These are phyloP conservation scores for Basipetospora chlamydospora DNA, from an alignment of 2,329 filamentous ascomycete genomes.

Conservation along the genomic window DNA sequence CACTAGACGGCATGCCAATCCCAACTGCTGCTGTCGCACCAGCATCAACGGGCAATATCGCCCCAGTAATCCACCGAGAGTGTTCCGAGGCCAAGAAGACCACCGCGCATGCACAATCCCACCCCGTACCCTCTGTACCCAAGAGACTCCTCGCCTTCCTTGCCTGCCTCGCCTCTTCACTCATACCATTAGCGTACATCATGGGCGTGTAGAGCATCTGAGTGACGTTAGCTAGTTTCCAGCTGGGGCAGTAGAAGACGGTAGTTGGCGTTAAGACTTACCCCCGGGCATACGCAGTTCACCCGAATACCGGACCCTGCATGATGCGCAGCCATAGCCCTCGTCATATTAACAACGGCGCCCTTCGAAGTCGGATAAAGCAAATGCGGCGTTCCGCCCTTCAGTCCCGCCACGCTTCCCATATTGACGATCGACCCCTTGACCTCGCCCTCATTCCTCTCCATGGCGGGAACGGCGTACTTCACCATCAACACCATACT, in stretches of 20 bases:
- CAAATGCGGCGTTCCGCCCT: conserved; percentile 28
- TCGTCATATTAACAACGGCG: conserved; percentile 34
- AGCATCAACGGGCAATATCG: conserved; percentile 25
- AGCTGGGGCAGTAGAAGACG: accelerated
- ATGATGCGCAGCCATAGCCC: conserved; percentile 36
- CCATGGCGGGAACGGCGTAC: conserved; percentile 45
- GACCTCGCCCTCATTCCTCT: conserved; percentile 30
- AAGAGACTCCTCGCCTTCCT: conserved; percentile 23
- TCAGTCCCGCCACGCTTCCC: conserved; percentile 42
- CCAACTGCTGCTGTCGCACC: conserved; percentile 19
- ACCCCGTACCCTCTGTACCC: conserved; percentile 26
- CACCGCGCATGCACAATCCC: conserved; percentile 26
- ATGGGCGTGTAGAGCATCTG: conserved; percentile 33
- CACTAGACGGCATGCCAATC: conserved; percentile 11
- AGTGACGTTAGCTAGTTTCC: conserved; percentile 5
- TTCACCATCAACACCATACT: conserved; percentile 53
- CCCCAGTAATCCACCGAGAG: conserved; percentile 28
- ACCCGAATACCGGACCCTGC: conserved; percentile 29
- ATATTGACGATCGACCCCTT: conserved; percentile 46
- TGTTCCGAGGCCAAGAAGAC: conserved; percentile 24
- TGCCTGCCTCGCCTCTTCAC: conserved; percentile 20
- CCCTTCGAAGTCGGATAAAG: conserved; percentile 33
- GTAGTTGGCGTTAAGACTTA: too few relatives aligned
- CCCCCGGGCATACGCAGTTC: conserved; percentile 32
- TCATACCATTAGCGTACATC: conserved; percentile 26